Percentiles rank a stretch among this genome's conserved stretches.
Evolutionary conservation across 306 rosid genomes (phyloP).

Genomic region (Vigna angularis): DNA sequence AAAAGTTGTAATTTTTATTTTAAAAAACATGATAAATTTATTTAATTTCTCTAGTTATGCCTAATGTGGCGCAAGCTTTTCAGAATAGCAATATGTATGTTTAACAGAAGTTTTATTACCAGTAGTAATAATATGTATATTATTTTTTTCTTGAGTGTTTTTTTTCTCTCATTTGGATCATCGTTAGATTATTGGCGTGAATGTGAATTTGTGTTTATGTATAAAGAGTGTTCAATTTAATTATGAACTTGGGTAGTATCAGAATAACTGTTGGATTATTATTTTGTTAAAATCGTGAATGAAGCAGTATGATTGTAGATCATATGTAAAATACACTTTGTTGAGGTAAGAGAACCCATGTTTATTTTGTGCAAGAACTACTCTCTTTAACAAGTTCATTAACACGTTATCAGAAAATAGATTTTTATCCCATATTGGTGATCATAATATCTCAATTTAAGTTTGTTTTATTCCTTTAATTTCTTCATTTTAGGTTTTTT

Average conservation of each 20-base stretch:
- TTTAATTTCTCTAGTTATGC: conserved; percentile 43
- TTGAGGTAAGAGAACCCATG: too few relatives aligned
- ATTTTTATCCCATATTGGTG: too few relatives aligned
- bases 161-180: conserved; percentile 21
- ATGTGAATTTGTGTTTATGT: conserved; percentile 3
- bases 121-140: conserved; percentile 31
- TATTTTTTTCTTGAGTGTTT: conserved; percentile 11
- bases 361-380: too few relatives aligned
- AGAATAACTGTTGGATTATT: background rate
- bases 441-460: too few relatives aligned
- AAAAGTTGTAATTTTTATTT: conserved; percentile 47
- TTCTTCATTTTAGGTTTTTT: too few relatives aligned
- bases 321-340: too few relatives aligned
- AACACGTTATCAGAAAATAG: too few relatives aligned
- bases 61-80: conserved; percentile 50
- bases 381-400: too few relatives aligned
- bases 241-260: background rate
- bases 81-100: conserved; percentile 52
- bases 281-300: too few relatives aligned
- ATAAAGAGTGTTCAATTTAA: background rate
- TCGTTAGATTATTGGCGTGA: conserved; percentile 1
- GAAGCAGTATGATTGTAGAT: too few relatives aligned
- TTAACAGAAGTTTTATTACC: conserved; percentile 40
- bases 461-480: too few relatives aligned
- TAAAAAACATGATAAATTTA: conserved; percentile 41